Evolutionary conservation across 768 basidiomycete genomes (phyloP).

Genomic region (Coprinopsis sp.): DNA sequence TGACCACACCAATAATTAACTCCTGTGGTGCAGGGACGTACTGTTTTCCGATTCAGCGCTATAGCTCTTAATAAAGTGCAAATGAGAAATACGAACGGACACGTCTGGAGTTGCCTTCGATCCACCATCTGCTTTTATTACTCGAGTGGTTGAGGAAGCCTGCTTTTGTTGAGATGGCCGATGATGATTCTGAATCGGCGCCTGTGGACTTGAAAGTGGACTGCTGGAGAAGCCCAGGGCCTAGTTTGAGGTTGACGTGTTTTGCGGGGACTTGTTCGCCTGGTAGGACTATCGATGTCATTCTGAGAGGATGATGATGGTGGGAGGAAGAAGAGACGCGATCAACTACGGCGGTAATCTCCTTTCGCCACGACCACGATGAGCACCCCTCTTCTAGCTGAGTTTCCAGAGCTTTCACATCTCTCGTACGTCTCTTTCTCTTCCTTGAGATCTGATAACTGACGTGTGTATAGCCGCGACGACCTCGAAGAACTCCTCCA

Average conservation of each 20-base stretch:
- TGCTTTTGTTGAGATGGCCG: conserved; percentile 60
- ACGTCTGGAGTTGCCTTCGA: conserved; percentile 80
- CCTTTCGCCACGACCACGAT: conserved; percentile 18
- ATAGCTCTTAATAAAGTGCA: conserved; percentile 6
- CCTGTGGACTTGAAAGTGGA: conserved; percentile 23
- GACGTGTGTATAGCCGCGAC: conserved; percentile 51
- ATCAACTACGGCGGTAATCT: conserved; percentile 7
- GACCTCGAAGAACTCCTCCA: conserved; percentile 87
- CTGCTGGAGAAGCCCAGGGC: conserved; percentile 70
- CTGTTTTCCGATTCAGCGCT: conserved; percentile 34
- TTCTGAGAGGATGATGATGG: no score
- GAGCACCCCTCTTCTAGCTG: conserved; percentile 45
- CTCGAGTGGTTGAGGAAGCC: conserved; percentile 65
- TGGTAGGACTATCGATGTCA: conserved; percentile 62
- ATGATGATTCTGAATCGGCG: conserved; percentile 24
- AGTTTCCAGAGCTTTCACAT: conserved; percentile 71
- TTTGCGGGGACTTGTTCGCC: conserved; percentile 74
- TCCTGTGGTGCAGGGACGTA: conserved; percentile 91
- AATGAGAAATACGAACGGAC: conserved; percentile 43
- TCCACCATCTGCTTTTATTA: conserved; percentile 81
- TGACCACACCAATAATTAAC: conserved; percentile 80
- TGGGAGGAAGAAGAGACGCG: conserved; percentile 17
- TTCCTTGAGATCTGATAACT: neutral
- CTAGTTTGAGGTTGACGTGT: conserved; percentile 79
- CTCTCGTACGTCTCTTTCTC: conserved; percentile 52